Conservation (phyloP, 73 alveolate species). For the Paramecium sexaurelia region DNA sequence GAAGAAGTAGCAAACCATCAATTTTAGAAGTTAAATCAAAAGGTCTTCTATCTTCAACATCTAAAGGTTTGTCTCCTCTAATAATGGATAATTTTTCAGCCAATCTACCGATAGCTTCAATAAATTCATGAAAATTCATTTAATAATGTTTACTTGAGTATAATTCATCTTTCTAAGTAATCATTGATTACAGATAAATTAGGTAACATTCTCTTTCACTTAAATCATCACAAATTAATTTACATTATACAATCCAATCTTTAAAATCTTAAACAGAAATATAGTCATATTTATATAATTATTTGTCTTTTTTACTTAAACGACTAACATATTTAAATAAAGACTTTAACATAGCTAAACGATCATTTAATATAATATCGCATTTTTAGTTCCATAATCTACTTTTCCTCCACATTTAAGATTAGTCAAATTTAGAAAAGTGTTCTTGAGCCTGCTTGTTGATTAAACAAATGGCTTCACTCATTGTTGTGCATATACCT, state of each 20-base stretch:
- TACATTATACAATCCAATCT: neutral
- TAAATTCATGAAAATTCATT: conserved; percentile 44
- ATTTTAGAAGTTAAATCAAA: neutral
- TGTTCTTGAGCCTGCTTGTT: neutral
- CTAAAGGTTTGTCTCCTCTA: conserved; percentile 37
- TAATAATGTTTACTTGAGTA: conserved; percentile 2
- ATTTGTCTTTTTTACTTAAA: conserved; percentile 19
- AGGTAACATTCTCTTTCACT: conserved; percentile 27
- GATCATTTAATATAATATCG: neutral
- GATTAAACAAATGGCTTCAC: neutral
- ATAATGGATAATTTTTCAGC: conserved; percentile 43
- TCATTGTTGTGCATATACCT: neutral
- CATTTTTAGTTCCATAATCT: conserved; percentile 29
- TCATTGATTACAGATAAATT: neutral
- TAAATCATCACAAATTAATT: neutral
- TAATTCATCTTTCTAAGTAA: conserved; percentile 13
- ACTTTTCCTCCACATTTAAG: conserved; percentile 43
- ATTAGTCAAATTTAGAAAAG: conserved; percentile 18
- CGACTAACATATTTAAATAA: neutral
- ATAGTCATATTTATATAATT: conserved; percentile 23
- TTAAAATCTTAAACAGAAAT: neutral
- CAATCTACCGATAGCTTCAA: neutral
- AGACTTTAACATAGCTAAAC: neutral
- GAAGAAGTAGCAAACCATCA: neutral
- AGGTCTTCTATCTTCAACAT: conserved; percentile 41